Evolutionary conservation across 306 rosid species (phyloP).

Genomic region (Gillenia trifoliata): DNA sequence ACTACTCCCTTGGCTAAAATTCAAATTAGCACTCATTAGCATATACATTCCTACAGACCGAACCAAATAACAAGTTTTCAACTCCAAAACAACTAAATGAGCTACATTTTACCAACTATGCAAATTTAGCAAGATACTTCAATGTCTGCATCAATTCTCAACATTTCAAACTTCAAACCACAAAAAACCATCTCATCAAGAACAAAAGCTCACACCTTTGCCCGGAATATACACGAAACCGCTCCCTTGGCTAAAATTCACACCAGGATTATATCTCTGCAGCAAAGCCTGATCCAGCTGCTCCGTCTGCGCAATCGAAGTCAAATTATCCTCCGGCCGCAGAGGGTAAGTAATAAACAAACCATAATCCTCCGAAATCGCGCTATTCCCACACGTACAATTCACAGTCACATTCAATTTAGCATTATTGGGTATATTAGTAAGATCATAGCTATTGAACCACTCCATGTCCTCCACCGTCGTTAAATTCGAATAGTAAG

Average conservation of each 20-base stretch:
- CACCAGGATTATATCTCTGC: conserved; percentile 47
- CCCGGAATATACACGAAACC: conserved; percentile 56
- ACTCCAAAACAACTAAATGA: background rate
- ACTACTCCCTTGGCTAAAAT: conserved; percentile 47
- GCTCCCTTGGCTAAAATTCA: conserved; percentile 44
- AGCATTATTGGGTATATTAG: conserved; percentile 14
- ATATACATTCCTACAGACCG: background rate
- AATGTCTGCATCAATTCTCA: background rate
- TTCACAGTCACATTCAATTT: conserved; percentile 46
- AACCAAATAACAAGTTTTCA: background rate
- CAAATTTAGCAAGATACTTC: background rate
- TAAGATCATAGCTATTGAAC: conserved; percentile 33
- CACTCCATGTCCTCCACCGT: conserved; percentile 34
- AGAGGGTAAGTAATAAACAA: conserved; percentile 71
- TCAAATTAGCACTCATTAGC: background rate
- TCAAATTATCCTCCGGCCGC: conserved; percentile 24
- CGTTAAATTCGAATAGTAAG: conserved; percentile 43
- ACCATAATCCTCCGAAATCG: conserved; percentile 51
- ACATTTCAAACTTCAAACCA: background rate
- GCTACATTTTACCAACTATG: background rate
- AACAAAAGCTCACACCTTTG: conserved; percentile 43
- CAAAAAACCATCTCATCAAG: background rate
- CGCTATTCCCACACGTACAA: conserved; percentile 61
- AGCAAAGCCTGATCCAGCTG: conserved; percentile 29
- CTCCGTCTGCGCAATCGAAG: conserved; percentile 2